Percentiles rank a stretch among this genome's conserved stretches.
These are phyloP conservation scores for Gentiana dahurica DNA, from an alignment of 257 asterid species.

Conservation along the genomic window DNA sequence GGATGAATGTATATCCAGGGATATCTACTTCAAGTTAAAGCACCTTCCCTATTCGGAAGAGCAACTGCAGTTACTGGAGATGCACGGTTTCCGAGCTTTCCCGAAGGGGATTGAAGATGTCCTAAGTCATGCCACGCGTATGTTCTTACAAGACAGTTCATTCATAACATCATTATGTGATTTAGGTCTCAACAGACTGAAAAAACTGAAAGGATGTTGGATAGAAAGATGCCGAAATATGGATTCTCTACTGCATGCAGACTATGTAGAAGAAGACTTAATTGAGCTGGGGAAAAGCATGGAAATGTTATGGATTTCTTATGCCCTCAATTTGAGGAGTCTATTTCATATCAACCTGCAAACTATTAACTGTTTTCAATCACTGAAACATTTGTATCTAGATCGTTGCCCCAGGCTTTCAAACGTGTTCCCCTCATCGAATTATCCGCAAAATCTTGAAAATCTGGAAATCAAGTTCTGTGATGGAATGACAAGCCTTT, in stretches of 20 bases:
- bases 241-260: not conserved
- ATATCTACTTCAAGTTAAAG: slow-evolving; percentile 4
- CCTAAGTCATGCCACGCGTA: slow-evolving; percentile 2
- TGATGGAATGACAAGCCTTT: slow-evolving; percentile 3
- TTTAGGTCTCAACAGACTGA: slow-evolving; percentile 4
- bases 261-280: slow-evolving; percentile 4
- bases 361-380: slow-evolving; percentile 3
- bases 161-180: slow-evolving; percentile 11
- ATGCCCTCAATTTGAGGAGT: slow-evolving; percentile 6
- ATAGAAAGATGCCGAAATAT: slow-evolving; percentile 4
- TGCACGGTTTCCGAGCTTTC: slow-evolving; percentile 8
- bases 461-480: slow-evolving; percentile 12
- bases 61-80: slow-evolving; percentile 1
- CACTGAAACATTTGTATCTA: slow-evolving; percentile 7
- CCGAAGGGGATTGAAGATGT: slow-evolving; percentile 2
- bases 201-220: slow-evolving; percentile 13
- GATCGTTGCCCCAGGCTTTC: slow-evolving; percentile 16
- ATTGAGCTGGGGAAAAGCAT: not conserved
- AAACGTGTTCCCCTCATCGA: slow-evolving; percentile 1
- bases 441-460: slow-evolving; percentile 8
- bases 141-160: slow-evolving; percentile 5
- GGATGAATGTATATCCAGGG: slow-evolving; percentile 4
- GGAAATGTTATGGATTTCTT: slow-evolving; percentile 11
- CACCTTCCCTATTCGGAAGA: slow-evolving; percentile 2
- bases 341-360: slow-evolving; percentile 3